A percentile compares a stretch with the other conserved stretches of the same genome.
Conservation (phyloP, 805 yeast species). For the Ascoidea asiatica region DNA sequence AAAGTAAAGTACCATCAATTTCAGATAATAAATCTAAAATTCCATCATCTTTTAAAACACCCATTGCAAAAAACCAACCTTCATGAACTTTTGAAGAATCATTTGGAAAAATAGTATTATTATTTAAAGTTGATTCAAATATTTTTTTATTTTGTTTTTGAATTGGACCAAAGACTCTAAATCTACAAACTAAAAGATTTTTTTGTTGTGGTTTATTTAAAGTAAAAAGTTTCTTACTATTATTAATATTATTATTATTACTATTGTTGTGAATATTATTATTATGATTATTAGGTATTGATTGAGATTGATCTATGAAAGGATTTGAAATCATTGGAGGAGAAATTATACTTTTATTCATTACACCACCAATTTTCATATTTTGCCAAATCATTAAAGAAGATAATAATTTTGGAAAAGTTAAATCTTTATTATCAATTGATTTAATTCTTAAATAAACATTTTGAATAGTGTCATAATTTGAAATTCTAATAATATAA, state of each 20-base stretch:
- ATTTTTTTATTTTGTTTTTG: conserved; percentile 17
- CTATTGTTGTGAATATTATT: background rate
- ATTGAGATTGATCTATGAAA: background rate
- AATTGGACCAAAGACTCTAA: conserved; percentile 52
- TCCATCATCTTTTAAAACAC: conserved; percentile 54
- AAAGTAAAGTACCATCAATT: conserved; percentile 47
- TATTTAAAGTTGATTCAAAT: background rate
- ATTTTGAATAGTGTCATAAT: background rate
- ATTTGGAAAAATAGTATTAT: conserved; percentile 6
- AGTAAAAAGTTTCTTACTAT: background rate
- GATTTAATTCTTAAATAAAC: conserved; percentile 13
- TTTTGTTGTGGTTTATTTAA: conserved; percentile 15
- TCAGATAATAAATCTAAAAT: conserved; percentile 44
- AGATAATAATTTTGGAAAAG: conserved; percentile 29
- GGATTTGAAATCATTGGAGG: conserved; percentile 16
- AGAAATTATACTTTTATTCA: conserved; percentile 33
- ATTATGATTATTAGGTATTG: background rate
- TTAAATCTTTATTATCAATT: conserved; percentile 9
- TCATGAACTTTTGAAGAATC: conserved; percentile 19
- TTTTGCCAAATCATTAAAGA: conserved; percentile 44
- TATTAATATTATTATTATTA: background rate
- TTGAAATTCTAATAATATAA: background rate
- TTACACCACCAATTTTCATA: conserved; percentile 36
- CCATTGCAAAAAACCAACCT: conserved; percentile 67
- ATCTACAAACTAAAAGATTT: conserved; percentile 43